Conservation (phyloP, 129 eudicot species). For the Ambrosia artemisiifolia region DNA sequence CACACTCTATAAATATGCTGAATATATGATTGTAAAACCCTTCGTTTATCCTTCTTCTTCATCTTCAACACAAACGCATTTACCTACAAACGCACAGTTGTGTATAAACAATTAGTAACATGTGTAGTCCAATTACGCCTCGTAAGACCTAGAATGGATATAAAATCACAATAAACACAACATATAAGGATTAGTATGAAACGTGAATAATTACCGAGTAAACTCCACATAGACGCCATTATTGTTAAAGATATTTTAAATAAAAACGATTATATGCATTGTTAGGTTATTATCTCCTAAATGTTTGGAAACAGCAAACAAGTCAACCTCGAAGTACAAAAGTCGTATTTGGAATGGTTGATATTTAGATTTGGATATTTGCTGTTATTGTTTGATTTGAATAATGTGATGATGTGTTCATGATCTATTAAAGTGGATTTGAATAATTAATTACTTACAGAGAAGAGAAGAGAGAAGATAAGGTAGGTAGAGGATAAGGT, state of each 20-base stretch:
- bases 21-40: slow-evolving; percentile 58
- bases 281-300: no score
- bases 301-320: no score
- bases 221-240: slow-evolving; percentile 22
- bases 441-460: no score
- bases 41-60: slow-evolving; percentile 58
- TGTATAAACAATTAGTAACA: background rate
- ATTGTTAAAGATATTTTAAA: slow-evolving; percentile 1
- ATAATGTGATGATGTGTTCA: no score
- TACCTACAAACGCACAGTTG: background rate
- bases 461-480: no score
- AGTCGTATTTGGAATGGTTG: no score
- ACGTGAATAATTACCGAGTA: slow-evolving; percentile 8
- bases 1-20: slow-evolving; percentile 62
- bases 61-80: slow-evolving; percentile 43
- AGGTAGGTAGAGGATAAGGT: no score
- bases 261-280: background rate
- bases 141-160: slow-evolving; percentile 5
- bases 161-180: background rate
- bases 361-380: no score
- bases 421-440: no score
- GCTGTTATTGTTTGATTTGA: no score
- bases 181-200: background rate
- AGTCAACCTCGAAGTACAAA: no score
- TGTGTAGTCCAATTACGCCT: background rate